Evolutionary conservation across 2,329 filamentous ascomycete species (phyloP).

Genomic region (Colletotrichum coccodes): DNA sequence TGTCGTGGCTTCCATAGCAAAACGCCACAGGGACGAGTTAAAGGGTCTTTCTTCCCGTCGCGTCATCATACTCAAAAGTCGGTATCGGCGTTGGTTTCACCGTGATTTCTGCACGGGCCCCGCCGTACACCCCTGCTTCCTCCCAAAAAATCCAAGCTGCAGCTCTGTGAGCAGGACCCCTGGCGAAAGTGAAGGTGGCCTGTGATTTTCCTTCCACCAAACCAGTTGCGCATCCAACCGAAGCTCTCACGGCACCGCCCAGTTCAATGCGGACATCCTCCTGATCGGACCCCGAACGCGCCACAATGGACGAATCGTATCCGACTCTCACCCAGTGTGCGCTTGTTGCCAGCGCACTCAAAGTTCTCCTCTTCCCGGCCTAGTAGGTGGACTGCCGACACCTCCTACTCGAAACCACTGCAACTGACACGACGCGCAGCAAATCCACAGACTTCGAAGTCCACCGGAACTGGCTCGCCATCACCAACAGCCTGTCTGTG

Average conservation of each 20-base stretch:
- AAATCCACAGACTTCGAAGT: constrained; percentile 99
- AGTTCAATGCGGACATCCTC: constrained; percentile 29
- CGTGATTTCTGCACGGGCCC: constrained; percentile 29
- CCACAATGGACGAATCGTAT: constrained; percentile 79
- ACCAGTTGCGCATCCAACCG: not conserved
- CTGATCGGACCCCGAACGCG: constrained; percentile 11
- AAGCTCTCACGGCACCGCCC: constrained; percentile 30
- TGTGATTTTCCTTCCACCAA: constrained; percentile 19
- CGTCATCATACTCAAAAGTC: constrained; percentile 5
- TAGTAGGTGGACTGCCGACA: constrained; percentile 72
- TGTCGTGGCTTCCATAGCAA: not conserved
- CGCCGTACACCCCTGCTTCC: constrained; percentile 14
- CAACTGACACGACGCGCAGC: constrained; percentile 58
- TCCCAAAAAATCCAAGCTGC: constrained; percentile 1
- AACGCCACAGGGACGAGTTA: not conserved
- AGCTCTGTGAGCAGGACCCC: constrained; percentile 26
- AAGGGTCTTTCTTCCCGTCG: not conserved
- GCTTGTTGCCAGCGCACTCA: constrained; percentile 86
- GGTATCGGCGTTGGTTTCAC: constrained; percentile 24
- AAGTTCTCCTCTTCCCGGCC: constrained; percentile 90
- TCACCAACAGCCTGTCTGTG: constrained; percentile 88
- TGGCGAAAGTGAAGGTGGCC: constrained; percentile 26
- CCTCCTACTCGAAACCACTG: not conserved
- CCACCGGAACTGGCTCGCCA: constrained; percentile 97
- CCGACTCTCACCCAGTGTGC: constrained; percentile 92